A percentile compares a stretch with the other conserved stretches of the same genome.
Conservation (phyloP, 768 basidiomycete species). For the Omphalotus guepiniiformis region DNA sequence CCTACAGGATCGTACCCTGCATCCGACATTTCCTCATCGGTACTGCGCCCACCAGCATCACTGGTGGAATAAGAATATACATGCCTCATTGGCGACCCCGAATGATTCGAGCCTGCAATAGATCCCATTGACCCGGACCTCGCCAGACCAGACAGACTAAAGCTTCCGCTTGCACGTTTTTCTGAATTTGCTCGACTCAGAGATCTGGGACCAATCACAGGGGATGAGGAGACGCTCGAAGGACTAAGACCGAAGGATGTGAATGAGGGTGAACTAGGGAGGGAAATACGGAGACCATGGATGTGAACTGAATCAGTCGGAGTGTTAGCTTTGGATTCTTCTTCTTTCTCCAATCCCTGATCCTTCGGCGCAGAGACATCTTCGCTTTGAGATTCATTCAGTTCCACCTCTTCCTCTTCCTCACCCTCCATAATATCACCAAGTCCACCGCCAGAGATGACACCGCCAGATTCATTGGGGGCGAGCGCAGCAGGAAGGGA, state of each 20-base stretch:
- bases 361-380: conserved; percentile 8
- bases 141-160: neutral
- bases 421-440: conserved; percentile 44
- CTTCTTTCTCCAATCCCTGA: conserved; percentile 9
- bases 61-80: neutral
- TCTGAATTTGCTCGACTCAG: conserved; percentile 2
- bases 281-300: conserved; percentile 11
- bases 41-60: neutral
- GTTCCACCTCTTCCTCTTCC: neutral
- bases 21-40: conserved; percentile 19
- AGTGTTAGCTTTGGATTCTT: neutral
- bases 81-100: neutral
- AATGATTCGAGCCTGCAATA: neutral
- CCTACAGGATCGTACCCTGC: conserved; percentile 45
- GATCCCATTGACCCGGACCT: conserved; percentile 4
- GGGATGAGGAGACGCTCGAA: neutral
- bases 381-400: neutral
- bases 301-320: conserved; percentile 5
- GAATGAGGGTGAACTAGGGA: neutral
- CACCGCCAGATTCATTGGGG: neutral
- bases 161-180: neutral
- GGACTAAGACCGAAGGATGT: neutral
- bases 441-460: conserved; percentile 23
- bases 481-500: conserved; percentile 26
- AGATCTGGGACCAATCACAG: neutral